Evolutionary conservation across 1,284 basidiomycete genomes (phyloP).

Genomic region (Ceratobasidium sp.): DNA sequence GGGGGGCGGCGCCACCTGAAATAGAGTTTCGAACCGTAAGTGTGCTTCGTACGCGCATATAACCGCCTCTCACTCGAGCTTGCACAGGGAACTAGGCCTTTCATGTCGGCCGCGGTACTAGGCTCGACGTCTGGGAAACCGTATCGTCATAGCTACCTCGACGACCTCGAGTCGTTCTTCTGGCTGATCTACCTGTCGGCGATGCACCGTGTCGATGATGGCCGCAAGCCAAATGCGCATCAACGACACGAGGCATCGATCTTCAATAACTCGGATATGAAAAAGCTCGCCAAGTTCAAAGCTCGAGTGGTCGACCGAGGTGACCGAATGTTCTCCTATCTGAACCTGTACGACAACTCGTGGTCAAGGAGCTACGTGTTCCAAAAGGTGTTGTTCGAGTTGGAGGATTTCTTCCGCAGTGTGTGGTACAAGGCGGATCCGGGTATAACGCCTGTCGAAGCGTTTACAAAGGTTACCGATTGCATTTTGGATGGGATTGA

Average conservation of each 20-base stretch:
- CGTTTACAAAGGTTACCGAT: conserved; percentile 4
- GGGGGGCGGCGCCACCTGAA: neutral
- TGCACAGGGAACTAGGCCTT: neutral
- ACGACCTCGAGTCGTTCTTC: conserved; percentile 42
- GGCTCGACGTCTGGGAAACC: neutral
- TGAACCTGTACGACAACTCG: too few relatives aligned
- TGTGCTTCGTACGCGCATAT: neutral
- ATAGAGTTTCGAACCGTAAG: conserved; percentile 12
- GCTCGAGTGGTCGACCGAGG: too few relatives aligned
- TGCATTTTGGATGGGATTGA: too few relatives aligned
- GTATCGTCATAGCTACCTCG: conserved; percentile 25
- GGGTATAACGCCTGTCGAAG: neutral
- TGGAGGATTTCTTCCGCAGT: too few relatives aligned
- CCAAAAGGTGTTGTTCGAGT: too few relatives aligned
- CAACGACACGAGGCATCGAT: neutral
- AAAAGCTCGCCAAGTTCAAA: too few relatives aligned
- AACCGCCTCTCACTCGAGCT: too few relatives aligned
- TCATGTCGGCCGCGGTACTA: conserved; percentile 9
- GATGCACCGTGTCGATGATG: neutral
- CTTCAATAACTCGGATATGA: neutral
- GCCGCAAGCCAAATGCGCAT: neutral
- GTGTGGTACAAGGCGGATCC: neutral
- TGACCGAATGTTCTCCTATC: too few relatives aligned
- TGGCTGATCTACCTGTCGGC: conserved; percentile 32
- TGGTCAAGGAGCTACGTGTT: too few relatives aligned